A percentile compares a stretch with the other conserved stretches of the same genome.
Conservation (phyloP, 257 asterid species). For the Solanum habrochaites region DNA sequence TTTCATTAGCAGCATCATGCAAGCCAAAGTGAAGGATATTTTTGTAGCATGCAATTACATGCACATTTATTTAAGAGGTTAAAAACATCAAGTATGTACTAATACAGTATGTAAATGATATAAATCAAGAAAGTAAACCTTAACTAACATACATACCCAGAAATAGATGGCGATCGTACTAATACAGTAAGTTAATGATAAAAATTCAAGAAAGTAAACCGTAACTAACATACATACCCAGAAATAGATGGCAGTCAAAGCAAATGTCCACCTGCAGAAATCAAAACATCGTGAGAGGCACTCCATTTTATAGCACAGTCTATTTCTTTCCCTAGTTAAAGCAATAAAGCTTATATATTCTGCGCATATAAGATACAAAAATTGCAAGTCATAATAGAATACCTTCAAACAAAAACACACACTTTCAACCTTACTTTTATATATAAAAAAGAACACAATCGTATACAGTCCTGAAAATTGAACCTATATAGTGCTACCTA, state of each 20-base stretch:
- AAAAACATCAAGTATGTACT: not conserved
- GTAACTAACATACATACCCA: conserved; percentile 44
- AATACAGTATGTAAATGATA: not conserved
- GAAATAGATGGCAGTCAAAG: conserved; percentile 70
- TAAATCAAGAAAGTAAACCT: not conserved
- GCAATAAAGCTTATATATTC: not conserved
- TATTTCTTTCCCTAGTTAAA: not conserved
- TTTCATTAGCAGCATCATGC: not conserved
- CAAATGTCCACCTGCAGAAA: conserved; percentile 77
- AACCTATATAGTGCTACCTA: not conserved
- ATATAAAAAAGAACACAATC: not conserved
- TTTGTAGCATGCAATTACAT: not conserved
- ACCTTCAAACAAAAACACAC: not conserved
- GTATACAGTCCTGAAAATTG: not conserved
- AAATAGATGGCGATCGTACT: conserved; percentile 45
- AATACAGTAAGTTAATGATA: not conserved
- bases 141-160: conserved; percentile 43
- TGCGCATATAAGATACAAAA: not conserved
- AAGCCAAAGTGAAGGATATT: not conserved
- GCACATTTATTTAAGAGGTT: not conserved
- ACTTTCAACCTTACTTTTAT: not conserved
- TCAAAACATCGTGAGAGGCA: conserved; percentile 5
- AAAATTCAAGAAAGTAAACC: not conserved
- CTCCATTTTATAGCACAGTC: not conserved
- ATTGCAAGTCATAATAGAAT: not conserved